Evolutionary conservation across 2,329 filamentous ascomycete genomes (phyloP).

Genomic region (Phialophora chinensis): DNA sequence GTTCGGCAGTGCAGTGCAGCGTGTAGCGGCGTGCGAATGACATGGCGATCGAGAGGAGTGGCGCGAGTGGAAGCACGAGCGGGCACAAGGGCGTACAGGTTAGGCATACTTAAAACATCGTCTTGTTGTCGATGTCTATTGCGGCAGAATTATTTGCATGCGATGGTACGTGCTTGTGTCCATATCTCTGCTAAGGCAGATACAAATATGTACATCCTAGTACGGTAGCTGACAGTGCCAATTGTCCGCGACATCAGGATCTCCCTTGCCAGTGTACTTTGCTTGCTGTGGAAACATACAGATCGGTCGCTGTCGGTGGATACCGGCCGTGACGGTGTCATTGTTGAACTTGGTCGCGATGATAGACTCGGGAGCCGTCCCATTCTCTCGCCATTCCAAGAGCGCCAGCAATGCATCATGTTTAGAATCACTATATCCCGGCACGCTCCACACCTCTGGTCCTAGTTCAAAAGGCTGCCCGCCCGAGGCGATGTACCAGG

Average conservation of each 20-base stretch:
- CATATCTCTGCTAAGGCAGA: background rate
- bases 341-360: constrained; percentile 55
- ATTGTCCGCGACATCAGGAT: background rate
- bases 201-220: background rate
- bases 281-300: background rate
- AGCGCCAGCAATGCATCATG: constrained; percentile 58
- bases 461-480: constrained; percentile 22
- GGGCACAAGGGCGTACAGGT: no score
- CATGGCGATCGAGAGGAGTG: background rate
- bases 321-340: constrained; percentile 35
- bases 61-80: background rate
- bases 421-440: constrained; percentile 36
- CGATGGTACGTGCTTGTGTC: background rate
- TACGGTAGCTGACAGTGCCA: background rate
- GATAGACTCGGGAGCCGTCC: constrained; percentile 47
- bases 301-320: constrained; percentile 25
- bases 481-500: constrained; percentile 49
- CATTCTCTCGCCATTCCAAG: constrained; percentile 57
- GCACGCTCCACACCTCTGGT: constrained; percentile 29
- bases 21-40: background rate
- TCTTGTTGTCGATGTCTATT: no score
- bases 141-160: no score
- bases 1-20: background rate
- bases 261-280: background rate
- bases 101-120: background rate